These are phyloP conservation scores for Aspergillus panamensis DNA, from an alignment of 495 filamentous ascomycete species.

Conservation along the genomic window DNA sequence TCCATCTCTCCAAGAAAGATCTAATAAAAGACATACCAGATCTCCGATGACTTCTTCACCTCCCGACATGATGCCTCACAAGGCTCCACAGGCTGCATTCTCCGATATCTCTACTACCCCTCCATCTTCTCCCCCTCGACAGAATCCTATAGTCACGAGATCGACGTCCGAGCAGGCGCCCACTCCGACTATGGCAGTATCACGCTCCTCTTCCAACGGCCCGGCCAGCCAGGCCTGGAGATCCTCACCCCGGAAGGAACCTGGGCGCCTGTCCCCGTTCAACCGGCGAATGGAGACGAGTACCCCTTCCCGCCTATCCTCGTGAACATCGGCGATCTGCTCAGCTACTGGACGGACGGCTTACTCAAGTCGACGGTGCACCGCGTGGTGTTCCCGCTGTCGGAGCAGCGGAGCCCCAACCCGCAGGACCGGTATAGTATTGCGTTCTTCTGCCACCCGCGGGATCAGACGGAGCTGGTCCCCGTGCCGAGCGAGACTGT, in stretches of 20 bases:
- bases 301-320: conserved; percentile 71
- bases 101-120: conserved; percentile 82
- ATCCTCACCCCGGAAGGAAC: conserved; percentile 57
- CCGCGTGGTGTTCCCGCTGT: conserved; percentile 72
- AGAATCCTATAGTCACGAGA: conserved; percentile 44
- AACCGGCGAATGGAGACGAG: conserved; percentile 33
- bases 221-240: conserved; percentile 81
- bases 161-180: conserved; percentile 62
- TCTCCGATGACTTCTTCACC: conserved; percentile 66
- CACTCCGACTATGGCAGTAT: conserved; percentile 66
- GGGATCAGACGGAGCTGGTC: conserved; percentile 63
- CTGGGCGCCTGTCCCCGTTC: conserved; percentile 48
- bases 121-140: conserved; percentile 44
- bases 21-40: conserved; percentile 24
- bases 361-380: conserved; percentile 83
- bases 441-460: conserved; percentile 89
- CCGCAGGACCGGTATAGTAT: conserved; percentile 79
- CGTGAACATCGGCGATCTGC: conserved; percentile 88
- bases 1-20: not conserved
- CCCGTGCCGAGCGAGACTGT: conserved; percentile 71
- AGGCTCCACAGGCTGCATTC: conserved; percentile 66
- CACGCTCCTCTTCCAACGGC: conserved; percentile 73
- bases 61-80: conserved; percentile 58
- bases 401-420: conserved; percentile 37
- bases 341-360: conserved; percentile 89